Evolutionary conservation across 176 grass and related monocot genomes (phyloP).

Genomic region (Avena eriantha): DNA sequence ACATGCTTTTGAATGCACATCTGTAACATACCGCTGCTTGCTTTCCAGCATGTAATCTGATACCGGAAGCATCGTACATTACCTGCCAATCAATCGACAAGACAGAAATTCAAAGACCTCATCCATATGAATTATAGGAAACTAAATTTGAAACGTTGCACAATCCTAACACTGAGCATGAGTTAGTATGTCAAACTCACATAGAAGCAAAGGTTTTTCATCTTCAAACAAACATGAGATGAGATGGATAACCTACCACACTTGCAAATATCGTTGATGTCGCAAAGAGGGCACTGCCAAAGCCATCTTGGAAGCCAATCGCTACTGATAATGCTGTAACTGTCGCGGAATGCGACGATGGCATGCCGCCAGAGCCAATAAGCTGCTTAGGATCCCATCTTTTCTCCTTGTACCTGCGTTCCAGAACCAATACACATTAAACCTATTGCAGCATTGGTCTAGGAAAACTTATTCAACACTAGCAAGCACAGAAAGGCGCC

Average conservation of each 20-base stretch:
- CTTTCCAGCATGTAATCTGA: slow-evolving; percentile 95
- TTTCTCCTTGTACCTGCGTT: slow-evolving; percentile 86
- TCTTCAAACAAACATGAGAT: background rate
- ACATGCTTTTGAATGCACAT: background rate
- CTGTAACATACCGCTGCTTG: slow-evolving; percentile 79
- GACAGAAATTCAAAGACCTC: slow-evolving; percentile 2
- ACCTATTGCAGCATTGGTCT: slow-evolving; percentile 9
- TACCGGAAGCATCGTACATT: slow-evolving; percentile 99
- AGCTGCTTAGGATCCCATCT: slow-evolving; percentile 92
- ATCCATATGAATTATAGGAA: slow-evolving; percentile 16
- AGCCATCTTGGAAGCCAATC: slow-evolving; percentile 82
- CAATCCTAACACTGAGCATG: slow-evolving; percentile 32
- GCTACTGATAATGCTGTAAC: slow-evolving; percentile 83
- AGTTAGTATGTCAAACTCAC: slow-evolving; percentile 6
- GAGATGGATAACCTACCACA: slow-evolving; percentile 61
- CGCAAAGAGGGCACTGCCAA: slow-evolving; percentile 72
- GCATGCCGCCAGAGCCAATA: slow-evolving; percentile 87
- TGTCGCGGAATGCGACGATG: slow-evolving; percentile 89
- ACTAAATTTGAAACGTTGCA: background rate
- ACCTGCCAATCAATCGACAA: slow-evolving; percentile 62
- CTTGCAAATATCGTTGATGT: slow-evolving; percentile 75
- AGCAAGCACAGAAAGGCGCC: background rate
- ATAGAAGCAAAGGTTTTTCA: slow-evolving; percentile 34
- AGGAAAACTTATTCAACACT: background rate
- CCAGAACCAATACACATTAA: slow-evolving; percentile 41